These are phyloP conservation scores for Mycena floridula DNA, from an alignment of 768 basidiomycete species.

Conservation along the genomic window DNA sequence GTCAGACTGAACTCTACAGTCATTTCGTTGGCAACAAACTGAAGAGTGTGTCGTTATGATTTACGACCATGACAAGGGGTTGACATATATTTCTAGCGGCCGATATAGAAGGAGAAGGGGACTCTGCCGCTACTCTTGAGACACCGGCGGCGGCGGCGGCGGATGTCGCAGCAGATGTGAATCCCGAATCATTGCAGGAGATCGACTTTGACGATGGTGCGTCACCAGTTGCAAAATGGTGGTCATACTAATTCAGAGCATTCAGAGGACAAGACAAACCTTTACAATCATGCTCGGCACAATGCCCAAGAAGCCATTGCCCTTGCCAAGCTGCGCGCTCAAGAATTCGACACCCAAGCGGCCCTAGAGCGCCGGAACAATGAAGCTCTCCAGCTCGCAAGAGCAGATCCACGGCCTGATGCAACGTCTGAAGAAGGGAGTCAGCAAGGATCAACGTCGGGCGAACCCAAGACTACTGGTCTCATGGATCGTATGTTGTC, in stretches of 20 bases:
- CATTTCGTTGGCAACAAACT: conserved; percentile 98
- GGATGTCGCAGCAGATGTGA: conserved; percentile 51
- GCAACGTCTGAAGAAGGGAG: conserved; percentile 35
- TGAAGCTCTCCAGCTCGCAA: conserved; percentile 66
- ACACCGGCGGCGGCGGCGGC: conserved; percentile 54
- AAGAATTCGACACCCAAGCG: conserved; percentile 81
- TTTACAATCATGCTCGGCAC: conserved; percentile 76
- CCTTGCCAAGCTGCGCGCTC: conserved; percentile 71
- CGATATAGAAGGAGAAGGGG: conserved; percentile 62
- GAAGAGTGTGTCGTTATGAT: conserved; percentile 51
- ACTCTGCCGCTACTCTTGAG: conserved; percentile 26
- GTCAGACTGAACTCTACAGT: conserved; percentile 96
- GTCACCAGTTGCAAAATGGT: conserved; percentile 13
- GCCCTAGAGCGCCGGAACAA: conserved; percentile 77
- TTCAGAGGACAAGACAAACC: conserved; percentile 81
- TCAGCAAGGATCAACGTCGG: conserved; percentile 15
- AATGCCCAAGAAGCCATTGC: conserved; percentile 89
- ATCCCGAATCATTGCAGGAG: conserved; percentile 50
- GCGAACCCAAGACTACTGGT: conserved; percentile 20
- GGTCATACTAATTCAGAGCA: conserved; percentile 4
- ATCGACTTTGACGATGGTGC: conserved; percentile 90
- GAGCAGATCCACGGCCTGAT: conserved; percentile 37
- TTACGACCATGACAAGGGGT: conserved; percentile 5
- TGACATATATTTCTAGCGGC: conserved; percentile 44
- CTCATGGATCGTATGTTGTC: conserved; percentile 65